phyloP scores from a whole-genome alignment of 2,329 filamentous ascomycete genomes.

The Verticillium longisporum region DNA sequence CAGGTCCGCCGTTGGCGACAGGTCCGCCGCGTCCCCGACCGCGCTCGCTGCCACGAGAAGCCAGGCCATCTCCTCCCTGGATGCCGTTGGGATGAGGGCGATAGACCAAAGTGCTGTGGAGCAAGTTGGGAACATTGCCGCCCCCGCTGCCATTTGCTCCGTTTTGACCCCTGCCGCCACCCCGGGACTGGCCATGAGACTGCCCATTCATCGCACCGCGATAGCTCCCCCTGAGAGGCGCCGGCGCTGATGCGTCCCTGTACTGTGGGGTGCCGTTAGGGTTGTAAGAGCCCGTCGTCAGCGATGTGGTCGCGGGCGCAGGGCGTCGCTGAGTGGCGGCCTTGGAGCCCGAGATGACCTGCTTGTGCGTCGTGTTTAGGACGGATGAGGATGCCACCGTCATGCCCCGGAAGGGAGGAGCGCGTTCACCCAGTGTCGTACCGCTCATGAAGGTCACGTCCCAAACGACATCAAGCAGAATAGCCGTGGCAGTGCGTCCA shows the following conservation, averaged over 20 bases:
- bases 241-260: conserved; percentile 47
- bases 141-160: not conserved
- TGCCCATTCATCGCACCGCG: conserved; percentile 46
- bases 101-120: conserved; percentile 48
- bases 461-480: conserved; percentile 86
- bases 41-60: conserved; percentile 13
- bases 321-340: conserved; percentile 47
- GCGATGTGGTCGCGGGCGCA: conserved; percentile 36
- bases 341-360: conserved; percentile 67
- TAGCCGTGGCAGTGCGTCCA: conserved; percentile 75
- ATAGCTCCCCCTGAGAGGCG: conserved; percentile 48
- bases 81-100: conserved; percentile 28
- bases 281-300: conserved; percentile 48
- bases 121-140: conserved; percentile 27
- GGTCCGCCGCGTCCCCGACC: conserved; percentile 7
- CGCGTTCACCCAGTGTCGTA: conserved; percentile 82
- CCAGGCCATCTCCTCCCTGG: conserved; percentile 21
- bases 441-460: conserved; percentile 96
- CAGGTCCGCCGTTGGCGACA: conserved; percentile 10
- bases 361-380: conserved; percentile 76
- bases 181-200: conserved; percentile 19
- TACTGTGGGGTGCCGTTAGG: conserved; percentile 56
- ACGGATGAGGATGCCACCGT: conserved; percentile 85
- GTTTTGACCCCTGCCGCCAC: conserved; percentile 21
- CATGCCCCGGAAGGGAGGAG: conserved; percentile 87